Base-by-base conservation (phyloP, 257 asterid genomes). In the Solanum arcanum region DNA sequence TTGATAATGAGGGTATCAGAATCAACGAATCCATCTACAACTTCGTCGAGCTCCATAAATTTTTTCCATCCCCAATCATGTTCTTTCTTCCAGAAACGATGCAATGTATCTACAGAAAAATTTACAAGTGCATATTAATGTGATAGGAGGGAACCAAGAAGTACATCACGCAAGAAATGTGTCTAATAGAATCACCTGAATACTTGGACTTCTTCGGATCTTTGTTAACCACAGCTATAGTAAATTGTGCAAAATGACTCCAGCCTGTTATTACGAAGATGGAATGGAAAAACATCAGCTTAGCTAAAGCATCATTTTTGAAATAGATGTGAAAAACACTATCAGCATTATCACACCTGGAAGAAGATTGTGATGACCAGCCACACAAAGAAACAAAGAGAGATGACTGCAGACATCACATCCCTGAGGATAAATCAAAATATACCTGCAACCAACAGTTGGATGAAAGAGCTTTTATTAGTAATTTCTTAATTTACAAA, bases 41-140 rank as follows among this genome's bases (percentile, higher is more conserved):
- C 95, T 88, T 96, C 95, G 27, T 96, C 92, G 31, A 94, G 95
- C 93, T 96, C 99, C 98, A 96, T 96, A 92, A 96, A 96, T 91
- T 96, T 96, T 93, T 96, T 96, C 99, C 99, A 96, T 47, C 99
- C 99, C 99, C 99, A 96, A 88, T 96, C 99, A 90, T 96, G 98
- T 90, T 96, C 99, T 92, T 95, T 95, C 89, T 94, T 96, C 95
- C 96, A 94, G 90, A 96, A 96, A 6, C 98, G 97, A 83, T 96
- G 99, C 89, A 96, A 91, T 13, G 98, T 94, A 92, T 96, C 99
- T 96, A 88, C 84, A 89, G 41, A 83, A 86, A 74, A 86, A 75
- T 16, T 64, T 16, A 66, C 83, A 66, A 87, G 86, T 52, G 20
- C 27, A 35, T n/a, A 74, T 75, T 90, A n/a, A n/a, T 72, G 78